Conservation (phyloP, 23 red algal species). For the Gracilaria vermiculophylla region DNA sequence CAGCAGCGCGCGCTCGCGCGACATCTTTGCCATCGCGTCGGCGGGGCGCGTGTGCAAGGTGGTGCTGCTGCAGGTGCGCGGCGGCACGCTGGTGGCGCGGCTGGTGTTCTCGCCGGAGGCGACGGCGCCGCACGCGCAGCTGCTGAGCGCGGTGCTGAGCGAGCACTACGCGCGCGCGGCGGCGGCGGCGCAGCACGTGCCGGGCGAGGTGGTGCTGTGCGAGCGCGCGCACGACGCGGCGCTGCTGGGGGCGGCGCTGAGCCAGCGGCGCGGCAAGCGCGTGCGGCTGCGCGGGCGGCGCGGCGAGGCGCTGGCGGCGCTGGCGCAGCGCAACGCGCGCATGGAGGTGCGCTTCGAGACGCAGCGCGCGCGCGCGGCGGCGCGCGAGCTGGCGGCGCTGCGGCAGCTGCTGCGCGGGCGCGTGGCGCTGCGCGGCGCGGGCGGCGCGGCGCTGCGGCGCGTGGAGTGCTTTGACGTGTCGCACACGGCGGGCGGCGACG, state of each 20-base stretch:
- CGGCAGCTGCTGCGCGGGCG: conserved; percentile 2
- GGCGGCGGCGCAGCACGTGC: conserved; percentile 44
- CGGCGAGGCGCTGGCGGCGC: background rate
- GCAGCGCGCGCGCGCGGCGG: background rate
- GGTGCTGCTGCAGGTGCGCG: conserved; percentile 60
- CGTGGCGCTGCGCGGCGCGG: background rate
- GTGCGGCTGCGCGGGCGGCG: background rate
- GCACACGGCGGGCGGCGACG: conserved; percentile 54
- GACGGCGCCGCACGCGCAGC: conserved; percentile 2
- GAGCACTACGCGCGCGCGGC: conserved; percentile 45
- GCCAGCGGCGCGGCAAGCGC: conserved; percentile 32
- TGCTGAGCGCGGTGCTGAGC: conserved; percentile 25
- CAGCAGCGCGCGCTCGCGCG: conserved; percentile 10
- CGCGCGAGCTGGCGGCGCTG: conserved; percentile 13
- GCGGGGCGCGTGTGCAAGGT: conserved; percentile 22
- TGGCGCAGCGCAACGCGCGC: conserved; percentile 49
- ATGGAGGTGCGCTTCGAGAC: conserved; percentile 50
- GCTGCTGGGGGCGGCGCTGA: conserved; percentile 31
- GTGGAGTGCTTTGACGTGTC: conserved; percentile 82
- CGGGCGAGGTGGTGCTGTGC: conserved; percentile 52
- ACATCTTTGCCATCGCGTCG: conserved; percentile 11
- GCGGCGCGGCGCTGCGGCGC: background rate
- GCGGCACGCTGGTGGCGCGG: conserved; percentile 43
- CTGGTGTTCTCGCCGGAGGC: conserved; percentile 72
- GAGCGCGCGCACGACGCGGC: background rate